Base-by-base conservation (phyloP, 176 grass and related monocot species). In the Juncus effusus region DNA sequence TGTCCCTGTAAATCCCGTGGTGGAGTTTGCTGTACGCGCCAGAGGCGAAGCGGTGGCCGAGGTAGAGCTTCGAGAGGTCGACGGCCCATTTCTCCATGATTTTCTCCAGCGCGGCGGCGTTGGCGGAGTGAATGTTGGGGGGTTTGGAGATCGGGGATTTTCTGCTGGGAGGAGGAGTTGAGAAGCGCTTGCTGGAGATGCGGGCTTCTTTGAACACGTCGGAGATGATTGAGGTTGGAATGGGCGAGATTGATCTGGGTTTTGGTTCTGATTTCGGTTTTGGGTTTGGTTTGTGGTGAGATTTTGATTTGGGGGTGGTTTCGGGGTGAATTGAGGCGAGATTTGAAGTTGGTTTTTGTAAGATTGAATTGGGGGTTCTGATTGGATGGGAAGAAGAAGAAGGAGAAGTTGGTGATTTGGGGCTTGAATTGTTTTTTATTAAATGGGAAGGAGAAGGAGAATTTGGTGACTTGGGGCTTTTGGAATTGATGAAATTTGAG, bases 1-100 rank as follows among this genome's bases (percentile, higher is more conserved):
- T 62, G 35, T 94, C 81, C 65, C 86, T 70, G 60, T 99, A 99
- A 59, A 93, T 80, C 54, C 95, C 95, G 60, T 82, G 89, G 67
- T 93, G 86, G 69, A 99, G 45, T 51, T 84, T 84, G 60, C 95
- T 99, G 51, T 99, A 85, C 2, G 89, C 73, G 5, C 95, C 95
- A 0, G 89, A 86, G 5, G 95, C 89, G 70, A 99, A 99, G 13
- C 85, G 72, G 13, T 81, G 78, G 2, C 95, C 89, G 3, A 99
- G 53, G 55, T 90, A 90, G 66, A 99, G 64, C 67, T 85, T 68
- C 0, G 95, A 99, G 19, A 80, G 80, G 51, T 99, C 78, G 5
- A 89, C 81, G 0, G 62, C 78, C 95, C 85, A 93, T 69, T 42
- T 84, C 75, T 93, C 76, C 5, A 82, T 77, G 50, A 72, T 72